A percentile compares a stretch with the other conserved stretches of the same genome.
Evolutionary conservation across 1,284 basidiomycete species (phyloP).

Genomic region (Rhodofomes roseus): DNA sequence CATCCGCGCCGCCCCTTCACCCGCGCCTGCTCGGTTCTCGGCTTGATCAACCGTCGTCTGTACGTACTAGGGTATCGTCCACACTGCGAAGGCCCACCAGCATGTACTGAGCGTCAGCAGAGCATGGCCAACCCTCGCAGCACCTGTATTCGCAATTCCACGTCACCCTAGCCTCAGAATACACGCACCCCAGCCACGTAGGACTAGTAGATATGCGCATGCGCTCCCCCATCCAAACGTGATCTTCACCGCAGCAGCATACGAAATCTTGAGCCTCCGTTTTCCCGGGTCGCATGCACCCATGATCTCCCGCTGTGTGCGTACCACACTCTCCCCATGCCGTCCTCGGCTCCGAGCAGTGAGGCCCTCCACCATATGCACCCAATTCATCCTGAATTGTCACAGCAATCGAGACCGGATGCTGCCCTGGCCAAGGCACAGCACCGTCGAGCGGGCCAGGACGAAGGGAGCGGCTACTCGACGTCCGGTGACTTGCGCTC

Average conservation of each 20-base stretch:
- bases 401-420: background rate
- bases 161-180: constrained; percentile 8
- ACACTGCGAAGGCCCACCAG: too few relatives aligned
- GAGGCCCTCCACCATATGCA: background rate
- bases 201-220: constrained; percentile 1
- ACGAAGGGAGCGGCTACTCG: background rate
- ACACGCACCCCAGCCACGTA: background rate
- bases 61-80: background rate
- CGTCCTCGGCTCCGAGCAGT: constrained; percentile 5
- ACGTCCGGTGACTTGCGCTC: background rate
- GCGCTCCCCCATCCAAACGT: background rate
- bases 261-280: constrained; percentile 4
- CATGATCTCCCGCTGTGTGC: background rate
- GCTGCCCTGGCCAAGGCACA: background rate
- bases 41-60: background rate
- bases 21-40: background rate
- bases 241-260: constrained; percentile 5
- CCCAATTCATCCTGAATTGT: background rate
- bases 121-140: background rate
- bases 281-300: background rate
- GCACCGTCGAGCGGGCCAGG: background rate
- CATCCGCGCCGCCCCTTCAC: background rate
- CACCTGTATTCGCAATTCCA: background rate
- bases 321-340: background rate
- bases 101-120: too few relatives aligned